Base-by-base conservation (phyloP, 2,329 filamentous ascomycete species). In the Cercospora canescens region DNA sequence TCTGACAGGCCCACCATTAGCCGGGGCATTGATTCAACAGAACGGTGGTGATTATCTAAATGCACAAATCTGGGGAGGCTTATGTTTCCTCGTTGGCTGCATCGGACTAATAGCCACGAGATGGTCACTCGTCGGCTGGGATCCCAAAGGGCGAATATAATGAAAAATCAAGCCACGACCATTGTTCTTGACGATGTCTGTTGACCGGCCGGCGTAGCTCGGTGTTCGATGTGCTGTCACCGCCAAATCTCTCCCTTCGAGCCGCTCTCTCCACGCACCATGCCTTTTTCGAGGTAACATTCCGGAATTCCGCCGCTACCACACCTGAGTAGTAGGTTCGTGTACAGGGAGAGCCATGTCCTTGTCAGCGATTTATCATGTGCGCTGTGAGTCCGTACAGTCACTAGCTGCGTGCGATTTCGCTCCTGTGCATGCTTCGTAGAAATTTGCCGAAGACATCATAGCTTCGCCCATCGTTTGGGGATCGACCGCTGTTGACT, bases 1-100 rank as follows among this genome's bases (percentile, higher is more conserved):
- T 18, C 72, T 84, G 41, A 81, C 80, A 3, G 82, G 82, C 0
- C 81, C 82, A 6, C 81, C 82, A 0, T 77, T 84, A 66, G 82
- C 81, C 1, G 82, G 83, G 4, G 80, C 80, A 0, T 56, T 84
- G 62, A 81, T 84, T 7, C 76, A 81, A 55, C 72, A 70, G 9
- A 69, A 75, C 26, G 73, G 76, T 12, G 82, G 82, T 0, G 71
- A 73, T 1, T 85, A 83, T 72, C 63, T 83, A 2, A 73, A 74
- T 24, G 82, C 82, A 18, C 82, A 84, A 62, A 73, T 83, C 12
- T 84, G 79, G 73, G 81, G 76, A n/a, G 81, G 79, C 1, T 67
- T 68, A 6, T 74, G 68, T 6, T 76, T 77, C 65, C 58, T 75
- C 32, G 21, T 75, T 0, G 75, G 75, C 2, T 69, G 67, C 5